Base-by-base conservation (phyloP, 345 rosid species). In the Heritiera fomes region DNA sequence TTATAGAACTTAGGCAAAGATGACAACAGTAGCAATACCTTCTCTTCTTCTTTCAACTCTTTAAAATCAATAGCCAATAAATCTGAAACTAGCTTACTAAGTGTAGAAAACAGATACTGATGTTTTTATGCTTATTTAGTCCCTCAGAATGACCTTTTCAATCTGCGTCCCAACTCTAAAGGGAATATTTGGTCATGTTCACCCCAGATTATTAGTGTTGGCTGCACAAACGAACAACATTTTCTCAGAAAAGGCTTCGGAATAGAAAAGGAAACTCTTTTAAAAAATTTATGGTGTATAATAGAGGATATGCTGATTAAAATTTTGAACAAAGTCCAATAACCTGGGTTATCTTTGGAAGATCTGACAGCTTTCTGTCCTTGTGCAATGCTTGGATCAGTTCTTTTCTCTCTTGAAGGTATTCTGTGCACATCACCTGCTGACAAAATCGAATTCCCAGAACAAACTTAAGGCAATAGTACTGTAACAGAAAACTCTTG, bases 111-210 rank as follows among this genome's bases (percentile, higher is more conserved):
- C 17, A 38, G 5, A 28, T 6, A 63, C 3, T 60, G 17, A 4
- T 43, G 76, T 47, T 40, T 7, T 41, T 7, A 56, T 45, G 63
- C 17, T 34, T 23, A 43, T 66, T 52, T 46, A 49, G 52, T 71
- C 58, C 34, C 72, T 64, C 34, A 69, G 38, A 12, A 89, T 49
- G 59, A 12, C 97, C 92, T 90, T 81, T 83, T 84, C 78, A 95
- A 83, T 88, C 97, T 84, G 85, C 88, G 83, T 41, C 88, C 99
- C 82, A 95, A 78, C 82, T 91, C 99, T 76, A 88, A 70, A 1
- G 97, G 99, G 79, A 93, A 95, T 11, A 95, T 85, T 77, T 82
- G 88, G 83, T 95, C 99, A 49, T 89, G 84, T 79, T 92, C 95
- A 80, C 98, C 95, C 98, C 98, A 93, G 45, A 95, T 85, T 61